Evolutionary conservation across 176 grass and related monocot genomes (phyloP).

Genomic region (Carex myosuroides): DNA sequence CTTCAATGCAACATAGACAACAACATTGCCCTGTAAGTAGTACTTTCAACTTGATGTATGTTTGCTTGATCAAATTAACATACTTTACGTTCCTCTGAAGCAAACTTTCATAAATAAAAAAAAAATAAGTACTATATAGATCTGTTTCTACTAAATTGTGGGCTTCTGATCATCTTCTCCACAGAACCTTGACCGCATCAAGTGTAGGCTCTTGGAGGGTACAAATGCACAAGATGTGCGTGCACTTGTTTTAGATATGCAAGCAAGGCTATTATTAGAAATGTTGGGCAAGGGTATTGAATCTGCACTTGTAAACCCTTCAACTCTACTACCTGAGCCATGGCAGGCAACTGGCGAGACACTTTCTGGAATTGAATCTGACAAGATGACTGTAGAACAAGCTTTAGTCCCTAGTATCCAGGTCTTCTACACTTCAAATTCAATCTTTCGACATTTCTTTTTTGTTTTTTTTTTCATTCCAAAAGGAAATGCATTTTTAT

Average conservation of each 20-base stretch:
- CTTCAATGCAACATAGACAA: slow-evolving; percentile 81
- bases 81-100: not conserved
- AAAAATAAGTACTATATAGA: not conserved
- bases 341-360: slow-evolving; percentile 84
- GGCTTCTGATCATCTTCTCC: slow-evolving; percentile 14
- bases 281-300: slow-evolving; percentile 99
- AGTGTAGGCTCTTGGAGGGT: slow-evolving; percentile 94
- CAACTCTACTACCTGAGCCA: slow-evolving; percentile 82
- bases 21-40: slow-evolving; percentile 90
- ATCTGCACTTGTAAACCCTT: slow-evolving; percentile 84
- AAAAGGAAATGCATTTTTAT: slow-evolving; percentile 5
- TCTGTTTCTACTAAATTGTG: slow-evolving; percentile 5
- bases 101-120: not conserved
- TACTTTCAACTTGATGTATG: slow-evolving; percentile 2
- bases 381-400: slow-evolving; percentile 91
- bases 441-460: not conserved
- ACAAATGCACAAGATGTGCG: slow-evolving; percentile 99
- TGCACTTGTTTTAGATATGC: slow-evolving; percentile 99
- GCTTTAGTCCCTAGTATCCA: slow-evolving; percentile 74
- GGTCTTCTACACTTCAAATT: slow-evolving; percentile 28
- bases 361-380: slow-evolving; percentile 79
- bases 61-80: slow-evolving; percentile 9
- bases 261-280: slow-evolving; percentile 94
- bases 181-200: slow-evolving; percentile 99
- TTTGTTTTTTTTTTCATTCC: not conserved